Evolutionary conservation across 2,329 filamentous ascomycete species (phyloP).

Genomic region (Colletotrichum abscissum): DNA sequence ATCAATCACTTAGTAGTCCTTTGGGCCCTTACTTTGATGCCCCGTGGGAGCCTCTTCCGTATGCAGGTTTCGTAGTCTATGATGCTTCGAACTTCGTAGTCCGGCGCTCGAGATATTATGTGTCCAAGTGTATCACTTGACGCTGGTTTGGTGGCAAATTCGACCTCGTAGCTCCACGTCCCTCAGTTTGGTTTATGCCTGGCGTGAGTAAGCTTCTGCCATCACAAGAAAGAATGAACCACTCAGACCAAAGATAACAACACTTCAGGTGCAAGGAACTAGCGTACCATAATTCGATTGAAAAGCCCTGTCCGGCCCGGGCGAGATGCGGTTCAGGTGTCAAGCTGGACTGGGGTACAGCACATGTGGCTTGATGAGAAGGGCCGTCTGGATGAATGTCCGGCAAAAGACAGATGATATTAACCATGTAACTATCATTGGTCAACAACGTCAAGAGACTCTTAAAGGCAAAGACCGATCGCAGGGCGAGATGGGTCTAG

Average conservation of each 20-base stretch:
- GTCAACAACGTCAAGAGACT: not conserved
- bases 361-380: conserved; percentile 37
- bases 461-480: conserved; percentile 17
- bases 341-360: conserved; percentile 1
- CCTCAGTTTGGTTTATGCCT: not conserved
- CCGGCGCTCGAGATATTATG: not conserved
- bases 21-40: not conserved
- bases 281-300: conserved; percentile 16
- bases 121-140: not conserved
- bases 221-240: not conserved
- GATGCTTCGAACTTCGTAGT: not conserved
- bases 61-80: not conserved
- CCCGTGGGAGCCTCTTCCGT: too few species aligned
- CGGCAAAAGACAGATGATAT: conserved; percentile 42
- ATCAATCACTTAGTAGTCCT: not conserved
- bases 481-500: conserved; percentile 2
- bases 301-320: conserved; percentile 18
- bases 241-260: not conserved
- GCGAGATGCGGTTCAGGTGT: conserved; percentile 9
- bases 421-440: conserved; percentile 39
- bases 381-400: conserved; percentile 37
- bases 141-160: not conserved
- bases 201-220: conserved; percentile 25
- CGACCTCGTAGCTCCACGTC: not conserved
- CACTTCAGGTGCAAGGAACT: not conserved